A percentile compares a stretch with the other conserved stretches of the same genome.
phyloP scores from a whole-genome alignment of 257 asterid genomes.

The Nemophila menziesii region DNA sequence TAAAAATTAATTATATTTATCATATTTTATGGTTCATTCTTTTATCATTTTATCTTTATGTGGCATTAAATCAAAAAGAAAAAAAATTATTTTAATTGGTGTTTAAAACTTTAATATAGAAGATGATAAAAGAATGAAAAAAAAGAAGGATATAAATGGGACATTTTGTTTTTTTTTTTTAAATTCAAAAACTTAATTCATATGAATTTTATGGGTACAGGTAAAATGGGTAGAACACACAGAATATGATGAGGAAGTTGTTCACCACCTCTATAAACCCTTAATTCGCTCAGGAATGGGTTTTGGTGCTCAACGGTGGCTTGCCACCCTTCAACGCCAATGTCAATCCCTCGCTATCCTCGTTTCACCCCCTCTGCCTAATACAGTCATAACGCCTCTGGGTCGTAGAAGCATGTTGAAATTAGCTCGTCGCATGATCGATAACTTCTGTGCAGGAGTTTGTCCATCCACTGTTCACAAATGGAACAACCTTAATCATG shows the following conservation, averaged over 20 bases:
- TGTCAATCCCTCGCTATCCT: constrained; percentile 84
- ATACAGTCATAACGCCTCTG: constrained; percentile 51
- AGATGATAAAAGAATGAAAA: too few relatives aligned
- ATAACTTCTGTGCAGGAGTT: constrained; percentile 81
- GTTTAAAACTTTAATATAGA: too few relatives aligned
- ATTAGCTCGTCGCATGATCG: constrained; percentile 92
- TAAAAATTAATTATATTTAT: too few relatives aligned
- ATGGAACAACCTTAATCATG: constrained; percentile 66
- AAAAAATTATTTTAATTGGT: too few relatives aligned
- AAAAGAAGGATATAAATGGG: too few relatives aligned
- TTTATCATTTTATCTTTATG: too few relatives aligned
- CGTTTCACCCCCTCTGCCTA: constrained; percentile 45
- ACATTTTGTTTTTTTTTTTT: too few relatives aligned
- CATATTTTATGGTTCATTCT: too few relatives aligned
- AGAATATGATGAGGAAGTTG: constrained; percentile 61
- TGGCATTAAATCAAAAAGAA: too few relatives aligned
- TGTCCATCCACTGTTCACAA: constrained; percentile 85
- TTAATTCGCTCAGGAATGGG: constrained; percentile 65
- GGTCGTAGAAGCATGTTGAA: constrained; percentile 89
- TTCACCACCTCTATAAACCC: constrained; percentile 69
- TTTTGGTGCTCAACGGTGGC: constrained; percentile 81
- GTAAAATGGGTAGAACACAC: constrained; percentile 90
- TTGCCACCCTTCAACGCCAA: constrained; percentile 79
- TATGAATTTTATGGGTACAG: too few relatives aligned
- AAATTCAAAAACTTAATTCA: too few relatives aligned